Conservation (phyloP, 768 basidiomycete genomes). For the Lentinula raphanica region DNA sequence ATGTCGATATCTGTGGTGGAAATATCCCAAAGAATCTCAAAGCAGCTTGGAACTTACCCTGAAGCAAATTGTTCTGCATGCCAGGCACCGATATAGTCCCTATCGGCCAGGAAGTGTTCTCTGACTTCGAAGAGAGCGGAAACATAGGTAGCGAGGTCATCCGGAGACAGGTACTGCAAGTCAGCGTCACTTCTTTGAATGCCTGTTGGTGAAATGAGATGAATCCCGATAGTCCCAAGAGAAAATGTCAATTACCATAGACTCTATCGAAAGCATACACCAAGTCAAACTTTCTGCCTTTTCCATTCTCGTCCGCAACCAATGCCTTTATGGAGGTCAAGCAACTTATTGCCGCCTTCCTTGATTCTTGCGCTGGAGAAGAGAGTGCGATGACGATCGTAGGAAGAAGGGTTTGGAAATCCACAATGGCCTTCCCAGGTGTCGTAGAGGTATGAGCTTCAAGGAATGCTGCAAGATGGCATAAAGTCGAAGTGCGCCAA, state of each 20-base stretch:
- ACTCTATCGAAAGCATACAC: constrained; percentile 73
- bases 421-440: constrained; percentile 45
- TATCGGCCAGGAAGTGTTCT: constrained; percentile 58
- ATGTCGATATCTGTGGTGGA: too few species aligned
- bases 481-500: constrained; percentile 53
- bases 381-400: constrained; percentile 60
- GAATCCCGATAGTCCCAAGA: too few species aligned
- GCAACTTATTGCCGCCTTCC: constrained; percentile 52
- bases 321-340: constrained; percentile 39
- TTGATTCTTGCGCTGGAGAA: constrained; percentile 33
- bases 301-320: background rate
- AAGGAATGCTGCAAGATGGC: constrained; percentile 77
- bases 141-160: constrained; percentile 58
- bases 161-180: constrained; percentile 66
- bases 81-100: constrained; percentile 49
- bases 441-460: constrained; percentile 66
- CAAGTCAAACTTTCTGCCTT: constrained; percentile 38
- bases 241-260: constrained; percentile 47
- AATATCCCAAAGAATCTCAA: constrained; percentile 23
- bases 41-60: constrained; percentile 40
- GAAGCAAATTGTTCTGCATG: constrained; percentile 52
- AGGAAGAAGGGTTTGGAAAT: constrained; percentile 80
- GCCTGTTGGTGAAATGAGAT: background rate
- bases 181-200: constrained; percentile 5
- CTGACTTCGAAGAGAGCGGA: constrained; percentile 41